phyloP scores from a whole-genome alignment of 78 protist species.

The Reticulomyxa filosa region DNA sequence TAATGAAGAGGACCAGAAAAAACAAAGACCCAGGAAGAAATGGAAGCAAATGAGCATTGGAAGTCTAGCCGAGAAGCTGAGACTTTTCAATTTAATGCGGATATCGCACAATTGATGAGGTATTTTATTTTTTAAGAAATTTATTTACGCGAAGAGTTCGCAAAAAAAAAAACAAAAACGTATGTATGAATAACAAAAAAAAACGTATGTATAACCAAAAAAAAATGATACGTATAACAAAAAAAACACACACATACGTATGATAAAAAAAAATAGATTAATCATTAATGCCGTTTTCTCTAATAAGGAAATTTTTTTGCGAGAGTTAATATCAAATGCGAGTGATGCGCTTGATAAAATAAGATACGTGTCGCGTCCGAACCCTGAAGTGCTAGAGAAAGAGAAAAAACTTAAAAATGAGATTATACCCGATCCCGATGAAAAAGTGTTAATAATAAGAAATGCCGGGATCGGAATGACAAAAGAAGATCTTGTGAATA shows the following conservation, averaged over 20 bases:
- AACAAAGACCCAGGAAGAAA: no score
- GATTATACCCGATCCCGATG: conserved; percentile 72
- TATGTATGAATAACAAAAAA: no score
- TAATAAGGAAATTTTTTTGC: conserved; percentile 92
- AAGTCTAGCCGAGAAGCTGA: neutral
- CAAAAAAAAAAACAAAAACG: no score
- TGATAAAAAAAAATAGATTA: no score
- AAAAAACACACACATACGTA: no score
- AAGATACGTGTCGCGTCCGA: conserved; percentile 78
- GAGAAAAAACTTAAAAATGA: conserved; percentile 69
- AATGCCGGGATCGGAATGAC: conserved; percentile 99
- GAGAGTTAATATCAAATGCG: conserved; percentile 95
- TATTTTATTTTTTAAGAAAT: no score
- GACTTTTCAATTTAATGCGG: conserved; percentile 9
- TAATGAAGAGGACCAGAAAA: no score
- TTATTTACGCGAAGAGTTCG: no score
- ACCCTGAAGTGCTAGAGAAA: conserved; percentile 57
- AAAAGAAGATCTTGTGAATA: conserved; percentile 88
- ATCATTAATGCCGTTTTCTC: conserved; percentile 98
- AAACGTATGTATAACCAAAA: no score
- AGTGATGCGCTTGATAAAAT: conserved; percentile 86
- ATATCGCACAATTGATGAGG: conserved; percentile 18
- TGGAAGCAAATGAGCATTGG: no score
- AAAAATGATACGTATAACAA: no score
- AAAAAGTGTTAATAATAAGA: conserved; percentile 62